Evolutionary conservation across 345 rosid genomes (phyloP), one percentile per base, ranked within the genome.

Genomic region (Luvunga scandens): DNA sequence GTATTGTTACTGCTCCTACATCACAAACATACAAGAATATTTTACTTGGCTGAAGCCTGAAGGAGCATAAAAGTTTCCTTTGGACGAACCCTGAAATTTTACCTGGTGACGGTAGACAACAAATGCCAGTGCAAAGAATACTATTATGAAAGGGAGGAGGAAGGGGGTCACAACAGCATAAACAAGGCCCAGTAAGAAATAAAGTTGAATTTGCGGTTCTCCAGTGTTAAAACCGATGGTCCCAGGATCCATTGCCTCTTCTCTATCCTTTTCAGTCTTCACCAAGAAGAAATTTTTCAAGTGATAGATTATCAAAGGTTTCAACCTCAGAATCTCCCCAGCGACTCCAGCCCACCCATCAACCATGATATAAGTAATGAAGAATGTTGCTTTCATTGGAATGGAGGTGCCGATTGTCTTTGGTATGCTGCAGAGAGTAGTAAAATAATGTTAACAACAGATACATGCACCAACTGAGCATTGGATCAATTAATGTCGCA

Each of bases 311-410:
- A 95, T 84, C 75, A 95, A 85, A 7, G 97, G 97, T 79, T 88
- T 92, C 79, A 95, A 71, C 83, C 99, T 85, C 24, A 95, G 81
- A 66, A 93, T 93, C 86, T 95, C 98, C 60, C 90, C 99, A 6
- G 99, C 99, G 28, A 91, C 96, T 80, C 99, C 98, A 38, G 99
- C 98, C 98, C 99, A 95, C 68, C 99, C 99, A 30, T 93, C 99
- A 24, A 93, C 99, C 98, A 93, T 95, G 69, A 93, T 87, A 75
- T 92, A 95, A 7, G 98, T 95, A 70, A 95, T 93, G 86, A 95
- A 95, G 89, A 95, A 95, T 5, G 98, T 93, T 56, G 98, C 99
- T 81, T 96, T 96, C 97, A 92, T 93, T 18, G 99, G 99, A 82
- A 96, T 92, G 9, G 99, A 92, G 66, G 83, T 90, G 9, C 98